A percentile compares a stretch with the other conserved stretches of the same genome.
Evolutionary conservation across 768 basidiomycete species (phyloP).

Genomic region (Paxillus involutus): DNA sequence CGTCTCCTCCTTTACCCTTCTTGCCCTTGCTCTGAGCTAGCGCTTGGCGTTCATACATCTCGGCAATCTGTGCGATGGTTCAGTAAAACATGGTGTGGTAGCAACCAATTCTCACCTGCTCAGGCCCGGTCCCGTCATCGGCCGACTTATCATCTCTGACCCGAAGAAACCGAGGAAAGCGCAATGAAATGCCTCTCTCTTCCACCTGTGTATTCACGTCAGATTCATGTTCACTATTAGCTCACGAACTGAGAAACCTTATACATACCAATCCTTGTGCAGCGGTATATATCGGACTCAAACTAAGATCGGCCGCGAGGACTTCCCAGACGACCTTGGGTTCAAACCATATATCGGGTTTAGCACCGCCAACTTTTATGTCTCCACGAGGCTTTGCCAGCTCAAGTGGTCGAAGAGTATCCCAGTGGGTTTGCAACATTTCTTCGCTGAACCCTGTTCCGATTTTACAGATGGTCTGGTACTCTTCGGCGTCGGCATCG

Average conservation of each 20-base stretch:
- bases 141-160: slow-evolving; percentile 91
- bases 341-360: slow-evolving; percentile 98
- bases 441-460: slow-evolving; percentile 99
- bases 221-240: slow-evolving; percentile 1
- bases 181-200: slow-evolving; percentile 88
- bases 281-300: slow-evolving; percentile 96
- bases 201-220: slow-evolving; percentile 54
- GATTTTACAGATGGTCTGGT: slow-evolving; percentile 98
- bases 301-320: slow-evolving; percentile 91
- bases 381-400: slow-evolving; percentile 70
- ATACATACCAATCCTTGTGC: slow-evolving; percentile 80
- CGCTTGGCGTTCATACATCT: slow-evolving; percentile 91
- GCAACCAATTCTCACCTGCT: slow-evolving; percentile 60
- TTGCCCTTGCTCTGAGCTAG: slow-evolving; percentile 77
- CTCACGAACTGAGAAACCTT: background rate
- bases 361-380: slow-evolving; percentile 87
- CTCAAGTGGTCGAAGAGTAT: slow-evolving; percentile 80
- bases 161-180: slow-evolving; percentile 94
- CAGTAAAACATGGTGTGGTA: background rate
- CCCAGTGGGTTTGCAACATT: slow-evolving; percentile 74
- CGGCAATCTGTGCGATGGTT: slow-evolving; percentile 61
- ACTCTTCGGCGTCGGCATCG: slow-evolving; percentile 91
- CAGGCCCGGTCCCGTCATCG: slow-evolving; percentile 90
- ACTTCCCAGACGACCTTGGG: slow-evolving; percentile 99
- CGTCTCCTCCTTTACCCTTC: slow-evolving; percentile 58